Percentiles rank a stretch among this genome's conserved stretches.
Conservation (phyloP, 768 basidiomycete genomes). For the Cystobasidium onofrii region DNA sequence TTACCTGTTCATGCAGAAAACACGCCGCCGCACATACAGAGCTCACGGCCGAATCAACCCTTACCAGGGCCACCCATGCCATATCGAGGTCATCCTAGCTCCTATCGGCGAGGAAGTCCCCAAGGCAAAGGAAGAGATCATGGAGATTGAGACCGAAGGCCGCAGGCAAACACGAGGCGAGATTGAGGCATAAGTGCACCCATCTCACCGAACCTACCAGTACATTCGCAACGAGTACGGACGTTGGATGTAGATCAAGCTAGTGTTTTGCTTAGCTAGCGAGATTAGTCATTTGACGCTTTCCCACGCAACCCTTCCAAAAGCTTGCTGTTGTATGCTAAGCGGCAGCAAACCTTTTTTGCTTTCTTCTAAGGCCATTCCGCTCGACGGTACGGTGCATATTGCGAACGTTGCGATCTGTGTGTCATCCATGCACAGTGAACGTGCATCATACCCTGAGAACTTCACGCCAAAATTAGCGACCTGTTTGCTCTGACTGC, state of each 20-base stretch:
- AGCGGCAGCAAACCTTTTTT: neutral
- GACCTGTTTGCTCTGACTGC: too few species aligned
- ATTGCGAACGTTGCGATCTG: too few species aligned
- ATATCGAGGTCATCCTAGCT: slow-evolving; percentile 80
- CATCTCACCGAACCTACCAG: neutral
- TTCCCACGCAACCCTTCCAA: neutral
- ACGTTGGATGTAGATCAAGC: neutral
- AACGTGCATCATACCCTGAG: too few species aligned
- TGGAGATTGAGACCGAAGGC: slow-evolving; percentile 31
- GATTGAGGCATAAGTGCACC: slow-evolving; percentile 22
- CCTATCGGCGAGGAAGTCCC: slow-evolving; percentile 75
- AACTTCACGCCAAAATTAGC: too few species aligned
- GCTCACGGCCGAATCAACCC: slow-evolving; percentile 97
- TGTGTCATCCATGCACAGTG: too few species aligned
- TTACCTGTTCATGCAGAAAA: slow-evolving; percentile 57
- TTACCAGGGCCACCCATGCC: slow-evolving; percentile 85
- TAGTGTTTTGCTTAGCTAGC: slow-evolving; percentile 1
- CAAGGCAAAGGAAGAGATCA: slow-evolving; percentile 51
- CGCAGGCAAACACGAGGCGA: slow-evolving; percentile 4
- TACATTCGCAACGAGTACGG: neutral
- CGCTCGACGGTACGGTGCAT: too few species aligned
- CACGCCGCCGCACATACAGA: slow-evolving; percentile 97
- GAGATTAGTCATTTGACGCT: neutral
- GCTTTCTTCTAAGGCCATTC: too few species aligned
- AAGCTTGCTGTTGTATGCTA: slow-evolving; percentile 1